phyloP scores from a whole-genome alignment of 495 filamentous ascomycete genomes.

The Penicillium cataractarum region DNA sequence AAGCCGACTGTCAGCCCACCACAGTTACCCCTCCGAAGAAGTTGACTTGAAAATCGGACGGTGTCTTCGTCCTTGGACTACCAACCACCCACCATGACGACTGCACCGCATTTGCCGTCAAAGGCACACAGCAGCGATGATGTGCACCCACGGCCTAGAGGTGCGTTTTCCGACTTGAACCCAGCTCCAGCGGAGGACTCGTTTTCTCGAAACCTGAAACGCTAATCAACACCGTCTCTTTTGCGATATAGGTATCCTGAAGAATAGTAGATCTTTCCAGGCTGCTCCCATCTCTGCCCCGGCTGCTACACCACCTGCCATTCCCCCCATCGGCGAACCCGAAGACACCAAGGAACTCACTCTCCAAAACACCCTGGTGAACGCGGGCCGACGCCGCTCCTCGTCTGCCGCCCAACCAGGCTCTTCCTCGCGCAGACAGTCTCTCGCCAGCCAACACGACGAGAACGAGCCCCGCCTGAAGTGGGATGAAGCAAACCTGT shows the following conservation, averaged over 20 bases:
- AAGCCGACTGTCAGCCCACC: conserved; percentile 12
- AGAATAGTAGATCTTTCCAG: conserved; percentile 67
- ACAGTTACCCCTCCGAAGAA: conserved; percentile 13
- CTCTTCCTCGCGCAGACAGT: conserved; percentile 69
- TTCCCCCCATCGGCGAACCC: conserved; percentile 34
- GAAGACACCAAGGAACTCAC: conserved; percentile 77
- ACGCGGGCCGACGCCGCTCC: conserved; percentile 87
- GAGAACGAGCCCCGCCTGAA: conserved; percentile 77
- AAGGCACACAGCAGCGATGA: conserved; percentile 44
- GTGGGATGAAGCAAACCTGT: conserved; percentile 98
- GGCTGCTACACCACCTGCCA: conserved; percentile 28
- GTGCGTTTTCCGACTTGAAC: conserved; percentile 45
- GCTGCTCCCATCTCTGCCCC: conserved; percentile 11
- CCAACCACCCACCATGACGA: conserved; percentile 32
- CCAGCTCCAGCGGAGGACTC: background rate
- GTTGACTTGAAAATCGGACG: conserved; percentile 31
- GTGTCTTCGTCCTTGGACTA: conserved; percentile 9
- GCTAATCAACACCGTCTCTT: conserved; percentile 2
- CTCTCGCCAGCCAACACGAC: conserved; percentile 48
- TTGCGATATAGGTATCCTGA: conserved; percentile 76
- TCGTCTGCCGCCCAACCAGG: conserved; percentile 68
- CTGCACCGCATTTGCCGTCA: conserved; percentile 35
- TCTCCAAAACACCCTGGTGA: conserved; percentile 89
- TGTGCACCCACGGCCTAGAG: conserved; percentile 71
- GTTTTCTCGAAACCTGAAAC: background rate